phyloP scores from a whole-genome alignment of 495 filamentous ascomycete species.

The Aspergillus sclerotiicarbonarius region DNA sequence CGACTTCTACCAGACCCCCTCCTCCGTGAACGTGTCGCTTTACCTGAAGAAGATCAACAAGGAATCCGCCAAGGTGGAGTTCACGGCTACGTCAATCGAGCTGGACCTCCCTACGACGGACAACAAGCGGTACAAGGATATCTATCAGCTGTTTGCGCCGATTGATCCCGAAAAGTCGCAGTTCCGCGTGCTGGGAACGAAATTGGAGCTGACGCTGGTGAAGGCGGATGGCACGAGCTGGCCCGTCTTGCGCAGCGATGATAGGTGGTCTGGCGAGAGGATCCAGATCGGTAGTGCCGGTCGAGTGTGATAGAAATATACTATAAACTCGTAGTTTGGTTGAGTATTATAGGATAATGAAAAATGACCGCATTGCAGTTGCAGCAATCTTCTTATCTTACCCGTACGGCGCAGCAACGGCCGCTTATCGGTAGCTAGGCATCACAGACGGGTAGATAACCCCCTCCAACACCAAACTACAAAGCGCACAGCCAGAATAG shows the following conservation, averaged over 20 bases:
- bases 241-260: slow-evolving; percentile 86
- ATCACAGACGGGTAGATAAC: no score
- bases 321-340: slow-evolving; percentile 11
- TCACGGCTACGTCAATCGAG: slow-evolving; percentile 56
- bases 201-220: slow-evolving; percentile 80
- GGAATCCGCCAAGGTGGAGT: slow-evolving; percentile 65
- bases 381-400: no score
- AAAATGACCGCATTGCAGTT: background rate
- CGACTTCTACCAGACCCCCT: slow-evolving; percentile 93
- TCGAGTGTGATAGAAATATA: slow-evolving; percentile 47
- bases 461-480: no score
- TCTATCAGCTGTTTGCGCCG: slow-evolving; percentile 69
- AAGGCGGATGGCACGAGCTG: slow-evolving; percentile 84
- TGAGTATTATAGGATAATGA: background rate
- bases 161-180: slow-evolving; percentile 72
- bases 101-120: slow-evolving; percentile 84
- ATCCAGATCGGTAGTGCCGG: slow-evolving; percentile 80
- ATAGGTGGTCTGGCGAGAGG: slow-evolving; percentile 72
- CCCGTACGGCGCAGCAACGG: no score
- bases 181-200: slow-evolving; percentile 90
- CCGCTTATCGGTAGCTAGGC: no score
- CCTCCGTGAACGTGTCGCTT: slow-evolving; percentile 82
- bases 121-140: slow-evolving; percentile 75
- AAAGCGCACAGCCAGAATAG: no score
- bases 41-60: slow-evolving; percentile 98